These are phyloP conservation scores for Rhizopus stolonifer DNA, from an alignment of 371 early-diverging fungal genomes.

Conservation along the genomic window DNA sequence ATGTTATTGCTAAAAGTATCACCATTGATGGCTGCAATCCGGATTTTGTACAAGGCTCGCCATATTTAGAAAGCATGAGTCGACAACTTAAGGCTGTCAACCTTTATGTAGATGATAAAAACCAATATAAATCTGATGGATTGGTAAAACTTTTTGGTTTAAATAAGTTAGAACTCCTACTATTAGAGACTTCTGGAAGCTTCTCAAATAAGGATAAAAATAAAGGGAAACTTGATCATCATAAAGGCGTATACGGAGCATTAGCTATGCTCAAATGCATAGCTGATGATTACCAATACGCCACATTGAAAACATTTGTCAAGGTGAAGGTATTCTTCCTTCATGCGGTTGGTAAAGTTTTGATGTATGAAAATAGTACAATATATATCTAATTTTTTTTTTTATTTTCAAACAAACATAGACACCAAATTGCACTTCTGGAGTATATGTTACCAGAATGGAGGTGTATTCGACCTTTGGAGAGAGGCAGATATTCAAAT, in stretches of 20 bases:
- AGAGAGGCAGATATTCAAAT: conserved; percentile 6
- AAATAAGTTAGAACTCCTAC: conserved; percentile 8
- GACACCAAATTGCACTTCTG: conserved; percentile 11
- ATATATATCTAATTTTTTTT: conserved; percentile 1
- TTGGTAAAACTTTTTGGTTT: conserved; percentile 7
- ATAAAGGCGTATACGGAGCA: conserved; percentile 19
- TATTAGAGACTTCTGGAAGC: conserved; percentile 12
- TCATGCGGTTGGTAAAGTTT: too few species aligned
- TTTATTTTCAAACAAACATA: conserved; percentile 2
- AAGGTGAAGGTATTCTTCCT: too few species aligned
- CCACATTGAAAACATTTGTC: too few species aligned
- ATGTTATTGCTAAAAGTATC: too few species aligned
- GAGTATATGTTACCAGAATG: conserved; percentile 9
- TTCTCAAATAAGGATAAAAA: conserved; percentile 4
- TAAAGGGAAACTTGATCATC: conserved; percentile 11
- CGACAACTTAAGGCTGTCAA: too few species aligned
- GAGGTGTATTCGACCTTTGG: conserved; percentile 15
- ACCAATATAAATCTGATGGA: conserved; percentile 18
- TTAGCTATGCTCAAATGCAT: too few species aligned
- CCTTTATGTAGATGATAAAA: too few species aligned
- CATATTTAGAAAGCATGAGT: too few species aligned
- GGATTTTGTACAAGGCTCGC: too few species aligned
- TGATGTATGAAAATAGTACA: neutral
- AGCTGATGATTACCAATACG: too few species aligned
- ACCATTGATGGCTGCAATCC: too few species aligned